A percentile compares a stretch with the other conserved stretches of the same genome.
phyloP scores from a whole-genome alignment of 2,329 filamentous ascomycete genomes.

The Ceratocystis ficicola region DNA sequence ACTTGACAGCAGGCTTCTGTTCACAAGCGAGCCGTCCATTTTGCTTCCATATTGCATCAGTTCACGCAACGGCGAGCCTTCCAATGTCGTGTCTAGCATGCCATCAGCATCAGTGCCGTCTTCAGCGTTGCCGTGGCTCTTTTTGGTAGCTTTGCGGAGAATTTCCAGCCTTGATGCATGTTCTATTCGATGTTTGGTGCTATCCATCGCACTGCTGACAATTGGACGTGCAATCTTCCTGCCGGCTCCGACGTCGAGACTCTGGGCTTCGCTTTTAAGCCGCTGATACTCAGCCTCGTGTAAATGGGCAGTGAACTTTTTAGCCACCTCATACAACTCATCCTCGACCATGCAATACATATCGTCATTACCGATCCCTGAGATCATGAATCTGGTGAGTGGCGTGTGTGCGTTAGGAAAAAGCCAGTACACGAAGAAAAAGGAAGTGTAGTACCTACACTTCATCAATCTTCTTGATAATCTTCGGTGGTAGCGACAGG shows the following conservation, averaged over 20 bases:
- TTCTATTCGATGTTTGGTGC: slow-evolving; percentile 30
- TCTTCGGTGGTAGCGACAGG: background rate
- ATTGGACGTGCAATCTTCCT: slow-evolving; percentile 41
- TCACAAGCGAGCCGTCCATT: background rate
- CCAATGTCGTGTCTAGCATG: slow-evolving; percentile 9
- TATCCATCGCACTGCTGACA: slow-evolving; percentile 18
- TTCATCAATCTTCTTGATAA: background rate
- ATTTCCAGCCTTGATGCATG: slow-evolving; percentile 24
- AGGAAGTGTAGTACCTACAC: background rate
- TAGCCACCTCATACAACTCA: slow-evolving; percentile 56
- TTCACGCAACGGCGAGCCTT: background rate
- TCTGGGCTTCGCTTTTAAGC: slow-evolving; percentile 45
- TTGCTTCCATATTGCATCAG: background rate
- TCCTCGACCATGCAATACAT: slow-evolving; percentile 74
- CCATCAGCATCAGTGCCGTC: slow-evolving; percentile 27
- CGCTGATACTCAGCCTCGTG: slow-evolving; percentile 66
- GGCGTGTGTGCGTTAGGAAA: background rate
- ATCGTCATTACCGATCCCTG: slow-evolving; percentile 56
- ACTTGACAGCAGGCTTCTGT: background rate
- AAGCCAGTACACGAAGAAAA: background rate
- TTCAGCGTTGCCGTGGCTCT: background rate
- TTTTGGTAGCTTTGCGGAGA: slow-evolving; percentile 8
- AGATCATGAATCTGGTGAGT: slow-evolving; percentile 49
- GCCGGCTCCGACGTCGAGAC: slow-evolving; percentile 43
- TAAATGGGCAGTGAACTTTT: slow-evolving; percentile 59